Conservation (phyloP, 106 monocot genomes). For the Gastrodia elata region DNA sequence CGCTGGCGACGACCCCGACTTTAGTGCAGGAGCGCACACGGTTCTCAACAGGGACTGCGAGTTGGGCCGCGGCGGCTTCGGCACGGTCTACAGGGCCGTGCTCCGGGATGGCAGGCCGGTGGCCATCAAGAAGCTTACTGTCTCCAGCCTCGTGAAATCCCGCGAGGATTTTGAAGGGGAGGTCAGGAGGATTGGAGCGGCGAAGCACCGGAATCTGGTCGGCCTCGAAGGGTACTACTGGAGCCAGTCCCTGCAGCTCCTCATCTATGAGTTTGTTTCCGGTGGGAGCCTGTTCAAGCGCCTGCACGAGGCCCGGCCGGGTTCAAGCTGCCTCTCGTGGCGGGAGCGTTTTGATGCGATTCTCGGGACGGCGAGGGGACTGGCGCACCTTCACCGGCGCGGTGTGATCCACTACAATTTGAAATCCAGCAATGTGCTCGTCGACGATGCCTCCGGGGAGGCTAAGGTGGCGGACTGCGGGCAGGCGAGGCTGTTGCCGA, state of each 20-base stretch:
- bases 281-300: constrained; percentile 68
- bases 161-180: constrained; percentile 78
- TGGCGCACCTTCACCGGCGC: constrained; percentile 54
- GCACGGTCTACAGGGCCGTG: constrained; percentile 70
- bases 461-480: constrained; percentile 79
- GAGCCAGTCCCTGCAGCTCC: constrained; percentile 82
- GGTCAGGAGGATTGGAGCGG: constrained; percentile 64
- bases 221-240: constrained; percentile 79
- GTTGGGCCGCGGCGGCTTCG: constrained; percentile 92
- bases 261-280: constrained; percentile 85
- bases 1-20: constrained; percentile 53
- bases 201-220: constrained; percentile 69
- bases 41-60: constrained; percentile 85
- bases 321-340: constrained; percentile 48
- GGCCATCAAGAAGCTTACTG: constrained; percentile 92
- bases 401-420: constrained; percentile 83
- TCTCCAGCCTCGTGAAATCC: constrained; percentile 87
- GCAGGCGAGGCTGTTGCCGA: constrained; percentile 72
- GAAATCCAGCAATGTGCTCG: constrained; percentile 76
- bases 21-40: constrained; percentile 52
- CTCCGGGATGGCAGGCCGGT: constrained; percentile 67
- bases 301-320: constrained; percentile 56
- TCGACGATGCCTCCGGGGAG: constrained; percentile 70
- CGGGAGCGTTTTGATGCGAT: constrained; percentile 69
- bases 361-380: constrained; percentile 56